Evolutionary conservation across 1,284 basidiomycete species (phyloP).

Genomic region (Ustanciosporium gigantosporum): DNA sequence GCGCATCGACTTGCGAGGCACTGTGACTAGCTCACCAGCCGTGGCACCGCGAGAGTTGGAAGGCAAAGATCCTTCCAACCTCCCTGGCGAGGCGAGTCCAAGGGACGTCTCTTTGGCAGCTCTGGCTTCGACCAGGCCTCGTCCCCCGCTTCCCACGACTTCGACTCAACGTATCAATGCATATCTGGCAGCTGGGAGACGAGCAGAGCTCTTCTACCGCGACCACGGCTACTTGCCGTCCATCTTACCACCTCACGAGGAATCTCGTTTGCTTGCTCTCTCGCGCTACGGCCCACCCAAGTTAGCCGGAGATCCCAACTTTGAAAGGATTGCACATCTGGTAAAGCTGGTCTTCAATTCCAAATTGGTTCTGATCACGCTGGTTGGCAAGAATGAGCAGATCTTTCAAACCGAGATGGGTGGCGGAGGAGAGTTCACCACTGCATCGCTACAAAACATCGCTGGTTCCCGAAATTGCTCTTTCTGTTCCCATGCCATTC

Average conservation of each 20-base stretch:
- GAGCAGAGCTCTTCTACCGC: slow-evolving; percentile 49
- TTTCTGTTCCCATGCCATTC: slow-evolving; percentile 79
- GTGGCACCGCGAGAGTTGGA: slow-evolving; percentile 1
- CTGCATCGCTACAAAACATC: slow-evolving; percentile 27
- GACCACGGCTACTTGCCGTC: slow-evolving; percentile 52
- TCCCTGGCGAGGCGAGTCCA: slow-evolving; percentile 10
- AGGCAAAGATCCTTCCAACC: background rate
- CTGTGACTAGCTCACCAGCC: slow-evolving; percentile 26
- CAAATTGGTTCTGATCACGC: slow-evolving; percentile 77
- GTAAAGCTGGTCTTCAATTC: slow-evolving; percentile 91
- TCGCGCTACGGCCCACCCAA: slow-evolving; percentile 52
- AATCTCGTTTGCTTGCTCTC: slow-evolving; percentile 43
- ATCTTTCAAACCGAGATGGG: slow-evolving; percentile 83
- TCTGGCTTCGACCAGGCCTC: slow-evolving; percentile 8
- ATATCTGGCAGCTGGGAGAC: slow-evolving; percentile 43
- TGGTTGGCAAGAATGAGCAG: slow-evolving; percentile 81
- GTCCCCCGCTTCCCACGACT: slow-evolving; percentile 7
- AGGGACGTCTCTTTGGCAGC: slow-evolving; percentile 25
- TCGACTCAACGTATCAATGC: slow-evolving; percentile 37
- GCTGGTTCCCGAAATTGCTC: slow-evolving; percentile 70
- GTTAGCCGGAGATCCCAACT: slow-evolving; percentile 76
- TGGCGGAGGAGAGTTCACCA: slow-evolving; percentile 47
- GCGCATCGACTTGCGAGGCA: slow-evolving; percentile 38
- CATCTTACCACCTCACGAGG: slow-evolving; percentile 50
- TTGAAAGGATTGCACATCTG: slow-evolving; percentile 84